Percentiles rank a stretch among this genome's conserved stretches.
These are phyloP conservation scores for Brettanomyces custersianus DNA, from an alignment of 805 yeast species.

Conservation along the genomic window DNA sequence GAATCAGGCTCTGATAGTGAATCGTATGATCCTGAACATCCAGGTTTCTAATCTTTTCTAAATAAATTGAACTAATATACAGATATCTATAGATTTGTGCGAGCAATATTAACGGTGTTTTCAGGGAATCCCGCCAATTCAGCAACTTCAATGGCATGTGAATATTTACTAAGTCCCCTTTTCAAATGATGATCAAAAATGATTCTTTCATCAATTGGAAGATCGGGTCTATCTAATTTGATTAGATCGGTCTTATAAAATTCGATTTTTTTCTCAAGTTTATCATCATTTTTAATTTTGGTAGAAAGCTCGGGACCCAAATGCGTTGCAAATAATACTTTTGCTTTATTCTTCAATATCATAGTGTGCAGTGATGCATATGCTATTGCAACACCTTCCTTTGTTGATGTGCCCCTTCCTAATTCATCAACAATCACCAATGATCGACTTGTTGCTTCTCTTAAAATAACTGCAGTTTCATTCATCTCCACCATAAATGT, in stretches of 20 bases:
- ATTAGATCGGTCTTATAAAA: constrained; percentile 20
- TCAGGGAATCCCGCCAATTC: constrained; percentile 70
- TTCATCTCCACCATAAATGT: constrained; percentile 92
- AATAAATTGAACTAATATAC: background rate
- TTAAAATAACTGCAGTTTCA: constrained; percentile 65
- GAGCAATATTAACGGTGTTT: constrained; percentile 47
- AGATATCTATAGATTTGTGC: constrained; percentile 6
- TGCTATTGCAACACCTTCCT: constrained; percentile 81
- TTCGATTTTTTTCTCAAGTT: constrained; percentile 14
- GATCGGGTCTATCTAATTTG: constrained; percentile 8
- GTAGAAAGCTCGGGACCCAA: constrained; percentile 49
- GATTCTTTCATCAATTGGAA: constrained; percentile 24
- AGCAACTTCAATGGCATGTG: constrained; percentile 74
- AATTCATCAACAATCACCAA: constrained; percentile 79
- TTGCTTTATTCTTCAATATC: constrained; percentile 44
- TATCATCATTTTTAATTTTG: constrained; percentile 27
- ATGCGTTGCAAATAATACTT: constrained; percentile 87
- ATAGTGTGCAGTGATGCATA: constrained; percentile 61
- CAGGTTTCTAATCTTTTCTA: constrained; percentile 1
- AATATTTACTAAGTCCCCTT: constrained; percentile 62
- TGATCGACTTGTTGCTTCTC: constrained; percentile 56
- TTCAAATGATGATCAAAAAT: constrained; percentile 47
- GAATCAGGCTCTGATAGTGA: constrained; percentile 8
- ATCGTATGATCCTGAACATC: constrained; percentile 16
- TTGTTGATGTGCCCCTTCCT: constrained; percentile 82